These are phyloP conservation scores for Smittium mucronatum DNA, from an alignment of 371 early-diverging fungal genomes.

Conservation along the genomic window DNA sequence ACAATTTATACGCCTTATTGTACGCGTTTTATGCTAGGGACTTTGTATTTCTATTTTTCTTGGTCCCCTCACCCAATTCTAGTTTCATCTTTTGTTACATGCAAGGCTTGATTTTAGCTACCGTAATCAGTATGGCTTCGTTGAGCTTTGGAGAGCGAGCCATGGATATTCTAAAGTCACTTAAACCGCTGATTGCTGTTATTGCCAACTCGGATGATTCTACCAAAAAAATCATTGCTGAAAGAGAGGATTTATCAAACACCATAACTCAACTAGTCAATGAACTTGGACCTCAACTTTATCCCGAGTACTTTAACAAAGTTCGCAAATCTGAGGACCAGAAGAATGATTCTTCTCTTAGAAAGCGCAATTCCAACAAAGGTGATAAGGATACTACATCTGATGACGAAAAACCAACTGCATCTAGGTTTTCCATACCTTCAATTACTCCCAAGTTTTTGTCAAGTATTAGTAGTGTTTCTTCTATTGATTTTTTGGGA, in stretches of 20 bases:
- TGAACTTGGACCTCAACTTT: slow-evolving; percentile 76
- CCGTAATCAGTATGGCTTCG: slow-evolving; percentile 64
- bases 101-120: slow-evolving; percentile 42
- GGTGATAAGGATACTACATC: not conserved
- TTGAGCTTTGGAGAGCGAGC: slow-evolving; percentile 82
- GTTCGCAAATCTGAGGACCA: not conserved
- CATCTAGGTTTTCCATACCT: not conserved
- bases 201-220: slow-evolving; percentile 48
- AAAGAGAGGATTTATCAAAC: slow-evolving; percentile 58
- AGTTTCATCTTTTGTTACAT: slow-evolving; percentile 31
- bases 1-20: slow-evolving; percentile 46
- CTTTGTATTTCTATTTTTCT: slow-evolving; percentile 12
- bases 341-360: not conserved
- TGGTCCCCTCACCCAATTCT: not conserved
- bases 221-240: slow-evolving; percentile 34
- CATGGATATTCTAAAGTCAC: slow-evolving; percentile 70
- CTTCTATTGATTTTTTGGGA: not conserved
- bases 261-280: slow-evolving; percentile 67
- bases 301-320: slow-evolving; percentile 40
- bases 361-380: not conserved
- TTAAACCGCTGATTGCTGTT: slow-evolving; percentile 69
- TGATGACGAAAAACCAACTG: not conserved
- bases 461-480: not conserved
- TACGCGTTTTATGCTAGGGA: slow-evolving; percentile 23
- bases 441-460: not conserved